Percentiles rank a stretch among this genome's conserved stretches.
Evolutionary conservation across 1,284 basidiomycete species (phyloP).

Genomic region (Violaceomyces palustris): DNA sequence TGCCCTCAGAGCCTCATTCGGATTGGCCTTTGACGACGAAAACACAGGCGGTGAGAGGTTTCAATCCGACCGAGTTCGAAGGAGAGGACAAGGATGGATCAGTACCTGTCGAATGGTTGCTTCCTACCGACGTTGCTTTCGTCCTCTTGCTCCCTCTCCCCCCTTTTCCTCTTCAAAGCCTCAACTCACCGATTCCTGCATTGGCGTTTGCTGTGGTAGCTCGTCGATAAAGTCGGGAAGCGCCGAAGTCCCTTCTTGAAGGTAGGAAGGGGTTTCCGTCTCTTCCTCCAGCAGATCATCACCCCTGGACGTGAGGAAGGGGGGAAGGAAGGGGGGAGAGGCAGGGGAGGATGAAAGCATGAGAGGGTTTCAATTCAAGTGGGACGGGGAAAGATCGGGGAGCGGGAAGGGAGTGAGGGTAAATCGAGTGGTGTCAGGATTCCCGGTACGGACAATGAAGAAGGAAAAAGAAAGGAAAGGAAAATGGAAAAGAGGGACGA

Average conservation of each 20-base stretch:
- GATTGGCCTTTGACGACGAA: slow-evolving; percentile 7
- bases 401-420: not conserved
- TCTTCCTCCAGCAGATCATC: slow-evolving; percentile 69
- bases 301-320: slow-evolving; percentile 59
- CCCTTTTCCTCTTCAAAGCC: too few relatives aligned
- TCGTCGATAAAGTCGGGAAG: slow-evolving; percentile 49
- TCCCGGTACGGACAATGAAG: not conserved
- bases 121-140: not conserved
- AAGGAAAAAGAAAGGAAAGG: too few relatives aligned
- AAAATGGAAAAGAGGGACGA: too few relatives aligned
- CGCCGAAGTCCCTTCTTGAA: slow-evolving; percentile 23
- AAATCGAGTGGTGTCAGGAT: not conserved
- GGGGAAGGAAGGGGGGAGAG: too few relatives aligned
- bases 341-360: too few relatives aligned
- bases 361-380: too few relatives aligned
- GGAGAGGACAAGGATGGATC: too few relatives aligned
- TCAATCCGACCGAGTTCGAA: too few relatives aligned
- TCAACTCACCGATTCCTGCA: too few relatives aligned
- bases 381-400: too few relatives aligned
- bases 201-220: slow-evolving; percentile 25
- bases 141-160: not conserved
- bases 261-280: slow-evolving; percentile 55
- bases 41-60: too few relatives aligned
- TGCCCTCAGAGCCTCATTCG: slow-evolving; percentile 18
- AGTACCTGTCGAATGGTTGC: too few relatives aligned